Evolutionary conservation across 768 basidiomycete genomes (phyloP).

Genomic region (Pholiota conissans): DNA sequence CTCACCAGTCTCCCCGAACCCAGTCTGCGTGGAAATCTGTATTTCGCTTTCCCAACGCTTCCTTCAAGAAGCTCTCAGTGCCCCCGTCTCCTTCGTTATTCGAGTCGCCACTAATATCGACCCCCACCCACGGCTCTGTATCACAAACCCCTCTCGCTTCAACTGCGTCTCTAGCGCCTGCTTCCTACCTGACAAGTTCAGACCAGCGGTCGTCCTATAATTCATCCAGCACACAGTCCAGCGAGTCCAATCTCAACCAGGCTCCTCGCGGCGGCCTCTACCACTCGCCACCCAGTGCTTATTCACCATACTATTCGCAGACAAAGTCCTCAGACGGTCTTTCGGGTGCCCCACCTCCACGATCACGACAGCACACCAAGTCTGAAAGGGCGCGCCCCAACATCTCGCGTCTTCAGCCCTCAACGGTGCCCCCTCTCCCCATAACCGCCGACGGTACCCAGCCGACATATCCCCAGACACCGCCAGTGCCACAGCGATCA

Average conservation of each 20-base stretch:
- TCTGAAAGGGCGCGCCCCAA: conserved; percentile 34
- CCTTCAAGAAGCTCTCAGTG: conserved; percentile 56
- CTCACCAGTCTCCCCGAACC: conserved; percentile 28
- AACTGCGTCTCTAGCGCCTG: conserved; percentile 52
- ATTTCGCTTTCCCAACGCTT: conserved; percentile 65
- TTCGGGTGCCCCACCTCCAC: conserved; percentile 31
- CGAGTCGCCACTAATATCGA: conserved; percentile 44
- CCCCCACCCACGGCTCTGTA: conserved; percentile 30
- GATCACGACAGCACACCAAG: conserved; percentile 42
- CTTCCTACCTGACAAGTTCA: conserved; percentile 56
- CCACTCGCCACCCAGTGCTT: conserved; percentile 24
- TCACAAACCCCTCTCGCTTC: conserved; percentile 35
- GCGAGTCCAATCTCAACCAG: conserved; percentile 56
- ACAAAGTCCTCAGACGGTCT: conserved; percentile 41
- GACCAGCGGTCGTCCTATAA: conserved; percentile 76
- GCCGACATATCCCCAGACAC: conserved; percentile 23
- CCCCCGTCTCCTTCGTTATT: conserved; percentile 46
- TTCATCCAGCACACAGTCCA: conserved; percentile 75
- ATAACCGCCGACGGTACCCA: conserved; percentile 13
- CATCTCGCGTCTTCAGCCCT: conserved; percentile 16
- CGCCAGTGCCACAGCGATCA: conserved; percentile 43
- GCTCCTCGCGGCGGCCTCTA: conserved; percentile 26
- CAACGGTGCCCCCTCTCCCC: conserved; percentile 39
- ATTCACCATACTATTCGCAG: conserved; percentile 32
- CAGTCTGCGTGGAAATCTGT: conserved; percentile 68